Conservation (phyloP, 202 grass and related monocot genomes). For the Setaria viridis region DNA sequence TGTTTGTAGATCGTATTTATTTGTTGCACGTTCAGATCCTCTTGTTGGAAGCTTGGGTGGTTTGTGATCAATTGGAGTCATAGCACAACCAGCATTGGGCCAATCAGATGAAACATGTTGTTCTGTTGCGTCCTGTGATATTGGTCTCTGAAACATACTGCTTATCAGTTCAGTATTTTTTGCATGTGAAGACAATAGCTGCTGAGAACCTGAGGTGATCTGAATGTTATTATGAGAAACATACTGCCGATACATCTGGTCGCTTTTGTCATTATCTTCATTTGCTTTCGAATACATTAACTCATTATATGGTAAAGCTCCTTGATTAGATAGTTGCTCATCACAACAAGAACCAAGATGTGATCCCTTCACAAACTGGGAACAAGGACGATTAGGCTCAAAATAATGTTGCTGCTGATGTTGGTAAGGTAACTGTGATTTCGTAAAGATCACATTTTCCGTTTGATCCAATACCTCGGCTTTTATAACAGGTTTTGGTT, state of each 20-base stretch:
- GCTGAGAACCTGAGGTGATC: slow-evolving; percentile 40
- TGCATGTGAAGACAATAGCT: slow-evolving; percentile 38
- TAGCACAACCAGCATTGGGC: slow-evolving; percentile 34
- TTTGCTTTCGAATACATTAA: slow-evolving; percentile 45
- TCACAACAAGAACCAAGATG: slow-evolving; percentile 45
- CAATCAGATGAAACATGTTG: slow-evolving; percentile 36
- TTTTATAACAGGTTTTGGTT: slow-evolving; percentile 48
- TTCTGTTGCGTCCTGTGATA: slow-evolving; percentile 47
- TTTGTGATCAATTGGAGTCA: slow-evolving; percentile 27
- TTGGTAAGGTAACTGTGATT: slow-evolving; percentile 47
- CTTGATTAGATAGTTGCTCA: slow-evolving; percentile 39
- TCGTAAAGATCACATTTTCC: slow-evolving; percentile 56
- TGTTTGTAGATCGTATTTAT: slow-evolving; percentile 40
- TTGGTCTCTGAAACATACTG: slow-evolving; percentile 45
- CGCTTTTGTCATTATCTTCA: slow-evolving; percentile 45
- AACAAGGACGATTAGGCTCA: slow-evolving; percentile 16
- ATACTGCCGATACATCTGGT: slow-evolving; percentile 38
- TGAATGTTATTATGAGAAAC: slow-evolving; percentile 40
- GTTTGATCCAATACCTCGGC: slow-evolving; percentile 52
- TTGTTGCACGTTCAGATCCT: slow-evolving; percentile 39
- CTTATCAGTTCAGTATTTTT: slow-evolving; percentile 45
- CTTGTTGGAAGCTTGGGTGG: slow-evolving; percentile 31
- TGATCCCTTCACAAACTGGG: slow-evolving; percentile 46
- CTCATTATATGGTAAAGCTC: slow-evolving; percentile 45
- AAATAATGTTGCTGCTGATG: slow-evolving; percentile 47